Base-by-base conservation (phyloP, 805 yeast species). In the Yamadazyma paraphyllophila region DNA sequence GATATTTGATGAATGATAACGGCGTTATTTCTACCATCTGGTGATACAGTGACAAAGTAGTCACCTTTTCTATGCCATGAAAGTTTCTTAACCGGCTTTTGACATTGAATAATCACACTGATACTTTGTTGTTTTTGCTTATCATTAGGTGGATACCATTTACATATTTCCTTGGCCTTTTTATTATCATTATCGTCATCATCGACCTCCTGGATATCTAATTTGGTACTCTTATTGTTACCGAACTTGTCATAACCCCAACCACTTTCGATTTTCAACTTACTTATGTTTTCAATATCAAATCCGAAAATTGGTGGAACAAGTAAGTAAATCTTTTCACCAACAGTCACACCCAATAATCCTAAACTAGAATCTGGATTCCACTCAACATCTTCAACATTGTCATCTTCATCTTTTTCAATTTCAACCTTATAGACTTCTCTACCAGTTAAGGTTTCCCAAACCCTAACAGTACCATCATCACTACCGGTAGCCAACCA, bases 51-150 rank as follows among this genome's bases (percentile, higher is more conserved):
- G 52, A 92, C 96, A 57, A 94, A 88, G 63, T 94, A 94, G 71
- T 94, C 99, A 58, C 99, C 99, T 61, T 87, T 86, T 65, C 97
- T 78, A 66, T 94, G 99, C 99, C 99, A 94, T 54, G 96, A 80
- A 16, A 94, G 55, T 60, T 82, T 84, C 67, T 88, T 90, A 50
- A 92, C 80, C 0, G 87, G 77, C 58, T 76, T 77, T 50, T 82
- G 78, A 46, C 78, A 72, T 43, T 85, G 79, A 40, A 94, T 77
- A 14, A 87, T 81, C 2, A 88, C 83, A 13, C 85, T 78, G 32
- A 90, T 82, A 45, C 96, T 96, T 43, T 78, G 71, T 30, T 62
- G 63, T 30, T 76, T 71, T 55, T 82, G 83, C 49, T 78, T 80
- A 40, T 78, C 65, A 46, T 72, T 72, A 36, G 98, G 96, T 51